phyloP scores from a whole-genome alignment of 2,329 filamentous ascomycete genomes.

The Sclerotiophoma versabilis region DNA sequence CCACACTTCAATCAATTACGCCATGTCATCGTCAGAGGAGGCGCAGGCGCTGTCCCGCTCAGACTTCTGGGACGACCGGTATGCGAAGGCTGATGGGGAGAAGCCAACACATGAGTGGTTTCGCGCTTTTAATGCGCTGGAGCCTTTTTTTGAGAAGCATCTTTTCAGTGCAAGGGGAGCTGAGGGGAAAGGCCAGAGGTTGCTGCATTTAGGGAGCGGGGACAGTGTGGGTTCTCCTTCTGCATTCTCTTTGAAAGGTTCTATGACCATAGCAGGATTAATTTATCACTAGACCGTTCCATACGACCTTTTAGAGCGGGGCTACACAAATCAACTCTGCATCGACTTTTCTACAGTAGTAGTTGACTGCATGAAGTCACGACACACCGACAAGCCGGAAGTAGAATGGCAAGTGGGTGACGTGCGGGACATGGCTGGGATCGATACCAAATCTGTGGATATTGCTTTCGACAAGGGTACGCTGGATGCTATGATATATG shows the following conservation, averaged over 20 bases:
- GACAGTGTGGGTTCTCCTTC: neutral
- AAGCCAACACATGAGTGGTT: neutral
- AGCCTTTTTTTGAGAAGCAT: neutral
- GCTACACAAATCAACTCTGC: neutral
- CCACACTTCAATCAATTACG: too few species aligned
- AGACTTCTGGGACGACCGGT: neutral
- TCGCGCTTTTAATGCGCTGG: neutral
- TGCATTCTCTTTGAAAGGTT: neutral
- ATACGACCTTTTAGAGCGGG: conserved; percentile 3
- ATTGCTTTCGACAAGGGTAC: conserved; percentile 66
- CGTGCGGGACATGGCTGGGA: conserved; percentile 57
- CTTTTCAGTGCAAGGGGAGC: neutral
- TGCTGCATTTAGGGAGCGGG: neutral
- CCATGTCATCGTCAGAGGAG: too few species aligned
- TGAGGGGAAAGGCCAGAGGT: neutral
- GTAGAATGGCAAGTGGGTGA: conserved; percentile 52
- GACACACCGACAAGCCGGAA: conserved; percentile 39
- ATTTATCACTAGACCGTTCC: neutral
- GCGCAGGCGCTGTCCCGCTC: too few species aligned
- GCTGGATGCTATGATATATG: conserved; percentile 64
- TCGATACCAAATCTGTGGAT: conserved; percentile 56
- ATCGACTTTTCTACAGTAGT: conserved; percentile 64
- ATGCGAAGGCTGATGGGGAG: neutral
- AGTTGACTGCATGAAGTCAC: conserved; percentile 60
- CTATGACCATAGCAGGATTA: neutral